Evolutionary conservation across 2,329 filamentous ascomycete species (phyloP), one percentile per base, ranked within the genome.

Genomic region (Neopestalotiopsis clavispora): DNA sequence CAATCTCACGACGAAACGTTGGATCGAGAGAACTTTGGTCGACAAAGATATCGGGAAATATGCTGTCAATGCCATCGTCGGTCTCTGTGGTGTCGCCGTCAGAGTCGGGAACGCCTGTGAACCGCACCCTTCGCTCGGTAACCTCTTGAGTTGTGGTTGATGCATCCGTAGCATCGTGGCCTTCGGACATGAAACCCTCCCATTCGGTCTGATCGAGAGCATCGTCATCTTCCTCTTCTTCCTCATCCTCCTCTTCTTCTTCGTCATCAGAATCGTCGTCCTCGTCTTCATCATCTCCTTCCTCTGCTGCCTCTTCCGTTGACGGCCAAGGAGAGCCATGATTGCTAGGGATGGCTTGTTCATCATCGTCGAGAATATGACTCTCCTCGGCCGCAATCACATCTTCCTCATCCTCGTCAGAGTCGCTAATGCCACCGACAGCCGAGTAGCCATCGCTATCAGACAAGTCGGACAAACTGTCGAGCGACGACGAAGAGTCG

Each of bases 21-120:
- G 92, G 91, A 74, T 94, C 92, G 4, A 95, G 84, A 17, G 88
- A 86, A 75, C 89, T 91, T 79, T 94, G 92, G 64, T 92, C 89
- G 68, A 95, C 85, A 78, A 95, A 95, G 69, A 95, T 90, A 76
- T 94, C 90, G 1, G 92, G 91, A 71, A 94, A 94, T 71, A 94
- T 88, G 71, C 71, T 74, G 69, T 88, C 86, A 60, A 86, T 81
- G 71, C 90, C 87, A 69, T 90, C 86, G 52, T 91, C 88, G 4
- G 85, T 88, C 65, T 90, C 90, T 66, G 89, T 90, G 2, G 87
- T 88, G 69, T 90, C 87, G 67, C 87, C 92, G 73, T 93, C 91
- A 68, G 91, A 86, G 69, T 90, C 86, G 56, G 91, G 85, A 67
- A 89, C 86, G 14, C 61, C 61, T 66, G 90, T 86, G 75, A 96